Evolutionary conservation across 352 stramenopile species (phyloP), one percentile per base, ranked within the genome.

Genomic region (Blastocystis sp.): DNA sequence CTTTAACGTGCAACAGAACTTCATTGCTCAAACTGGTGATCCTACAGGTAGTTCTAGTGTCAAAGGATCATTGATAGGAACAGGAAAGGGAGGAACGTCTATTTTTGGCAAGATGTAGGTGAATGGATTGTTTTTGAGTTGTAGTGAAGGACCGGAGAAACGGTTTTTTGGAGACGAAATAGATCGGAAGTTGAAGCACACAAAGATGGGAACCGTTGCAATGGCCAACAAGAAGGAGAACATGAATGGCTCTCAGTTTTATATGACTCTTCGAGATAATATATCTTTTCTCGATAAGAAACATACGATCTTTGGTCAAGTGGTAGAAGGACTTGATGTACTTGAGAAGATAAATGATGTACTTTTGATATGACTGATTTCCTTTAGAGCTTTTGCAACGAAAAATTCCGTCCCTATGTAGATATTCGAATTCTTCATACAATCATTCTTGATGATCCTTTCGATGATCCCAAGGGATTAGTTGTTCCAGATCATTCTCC

Each of bases 391-490:
- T 98, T 97, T 88, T 95, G 95, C 67, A 96, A 99, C 90, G 92
- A 95, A n/a, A 90, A 94, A 59, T 92, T 93, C 52, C 91, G 97
- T 19, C 96, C 97, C 19, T 98, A 95, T 89, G 94, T 97, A 51
- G 96, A 99, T 90, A 93, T 99, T 74, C 91, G 97, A 2, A 97
- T 99, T 66, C 92, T 94, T 83, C 93, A 98, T 88, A 97, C 94
- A 46, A 91, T 92, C 80, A 90, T 96, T 11, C 81, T 96, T 52
- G 90, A 95, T 88, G 91, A 95, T 90, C 93, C 93, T 2, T 95
- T 93, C 90, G 90, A 93, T 16, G 91, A 95, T 91, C 90, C 91
- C 1, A 89, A 91, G 57, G 80, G 92, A 87, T 71, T 95, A 49
- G 88, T 91, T 11, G 89, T 96, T 12, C 94, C 94, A 6, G 90